A percentile compares a stretch with the other conserved stretches of the same genome.
Evolutionary conservation across 208 protist species (phyloP).

Genomic region (Porcisia hertigi): DNA sequence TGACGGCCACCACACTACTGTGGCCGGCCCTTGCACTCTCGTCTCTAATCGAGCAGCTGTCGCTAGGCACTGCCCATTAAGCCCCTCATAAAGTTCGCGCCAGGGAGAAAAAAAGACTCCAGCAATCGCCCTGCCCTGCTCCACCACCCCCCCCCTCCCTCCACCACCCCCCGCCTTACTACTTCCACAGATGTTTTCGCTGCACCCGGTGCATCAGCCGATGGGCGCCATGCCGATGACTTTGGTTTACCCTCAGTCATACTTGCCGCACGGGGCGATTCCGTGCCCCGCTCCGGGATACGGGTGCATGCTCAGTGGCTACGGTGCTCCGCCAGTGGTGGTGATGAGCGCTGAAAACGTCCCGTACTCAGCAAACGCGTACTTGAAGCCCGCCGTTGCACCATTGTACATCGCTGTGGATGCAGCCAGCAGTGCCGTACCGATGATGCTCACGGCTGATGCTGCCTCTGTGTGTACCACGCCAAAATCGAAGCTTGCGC

Average conservation of each 20-base stretch:
- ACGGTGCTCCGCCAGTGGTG: constrained; percentile 14
- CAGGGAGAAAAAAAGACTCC: not conserved
- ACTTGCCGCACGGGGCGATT: constrained; percentile 9
- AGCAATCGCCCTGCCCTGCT: not conserved
- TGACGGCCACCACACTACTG: not conserved
- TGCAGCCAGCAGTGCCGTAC: not conserved
- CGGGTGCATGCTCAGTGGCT: constrained; percentile 16
- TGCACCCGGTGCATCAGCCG: constrained; percentile 15
- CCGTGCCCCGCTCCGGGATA: constrained; percentile 17
- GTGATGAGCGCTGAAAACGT: constrained; percentile 7
- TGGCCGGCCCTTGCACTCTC: no score
- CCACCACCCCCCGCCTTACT: not conserved
- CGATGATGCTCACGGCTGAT: not conserved
- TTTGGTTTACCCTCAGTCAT: constrained; percentile 25
- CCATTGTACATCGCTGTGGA: constrained; percentile 33
- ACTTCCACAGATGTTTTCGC: constrained; percentile 14
- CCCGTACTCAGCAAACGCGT: constrained; percentile 10
- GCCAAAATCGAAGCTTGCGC: constrained; percentile 15
- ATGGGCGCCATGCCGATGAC: constrained; percentile 22
- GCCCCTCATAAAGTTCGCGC: not conserved
- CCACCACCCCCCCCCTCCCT: no score
- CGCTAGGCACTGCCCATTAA: not conserved
- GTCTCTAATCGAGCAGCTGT: not conserved
- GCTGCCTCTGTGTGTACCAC: constrained; percentile 10
- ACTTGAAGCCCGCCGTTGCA: constrained; percentile 13